These are phyloP conservation scores for Inga laurina DNA, from an alignment of 306 rosid genomes.

Conservation along the genomic window DNA sequence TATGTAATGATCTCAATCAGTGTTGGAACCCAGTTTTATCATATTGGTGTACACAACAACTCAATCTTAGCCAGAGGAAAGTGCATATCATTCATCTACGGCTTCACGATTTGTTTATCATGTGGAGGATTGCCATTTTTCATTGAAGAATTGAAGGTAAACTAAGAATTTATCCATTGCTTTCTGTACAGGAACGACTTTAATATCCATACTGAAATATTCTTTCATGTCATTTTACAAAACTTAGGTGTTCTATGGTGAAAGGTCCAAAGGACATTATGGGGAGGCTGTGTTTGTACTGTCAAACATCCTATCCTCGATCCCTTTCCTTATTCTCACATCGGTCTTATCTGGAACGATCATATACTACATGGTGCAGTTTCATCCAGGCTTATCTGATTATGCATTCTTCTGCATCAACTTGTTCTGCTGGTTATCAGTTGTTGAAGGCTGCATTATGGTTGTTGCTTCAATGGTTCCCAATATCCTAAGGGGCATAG, in stretches of 20 bases:
- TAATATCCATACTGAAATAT: neutral
- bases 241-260: constrained; percentile 56
- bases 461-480: constrained; percentile 78
- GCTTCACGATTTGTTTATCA: constrained; percentile 77
- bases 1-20: constrained; percentile 57
- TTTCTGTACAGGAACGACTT: neutral
- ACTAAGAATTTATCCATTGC: neutral
- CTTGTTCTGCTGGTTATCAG: constrained; percentile 54
- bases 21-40: constrained; percentile 61
- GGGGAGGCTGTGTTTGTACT: constrained; percentile 66
- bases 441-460: constrained; percentile 69
- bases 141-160: constrained; percentile 71
- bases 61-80: constrained; percentile 66
- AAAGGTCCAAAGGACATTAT: constrained; percentile 67
- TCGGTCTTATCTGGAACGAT: constrained; percentile 56
- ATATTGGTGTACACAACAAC: constrained; percentile 50
- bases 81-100: constrained; percentile 62
- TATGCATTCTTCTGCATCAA: constrained; percentile 53
- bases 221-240: neutral
- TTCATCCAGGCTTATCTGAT: constrained; percentile 47
- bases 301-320: constrained; percentile 64
- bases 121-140: constrained; percentile 76
- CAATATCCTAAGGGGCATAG: constrained; percentile 67
- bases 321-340: constrained; percentile 56
- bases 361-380: constrained; percentile 61